Evolutionary conservation across 768 basidiomycete genomes (phyloP).

Genomic region (Calocera viscosa): DNA sequence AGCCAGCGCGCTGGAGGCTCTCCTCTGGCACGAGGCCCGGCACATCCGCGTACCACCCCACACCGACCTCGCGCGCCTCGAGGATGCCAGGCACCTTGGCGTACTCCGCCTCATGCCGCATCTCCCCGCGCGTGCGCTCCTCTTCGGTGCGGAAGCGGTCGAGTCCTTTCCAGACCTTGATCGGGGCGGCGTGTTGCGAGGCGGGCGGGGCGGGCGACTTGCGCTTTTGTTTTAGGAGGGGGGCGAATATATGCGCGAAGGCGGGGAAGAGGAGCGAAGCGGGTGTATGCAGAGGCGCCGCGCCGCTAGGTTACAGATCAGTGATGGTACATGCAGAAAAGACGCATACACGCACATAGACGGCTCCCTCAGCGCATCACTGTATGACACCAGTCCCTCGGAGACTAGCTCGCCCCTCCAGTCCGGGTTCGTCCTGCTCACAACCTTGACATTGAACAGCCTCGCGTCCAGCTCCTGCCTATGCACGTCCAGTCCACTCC

Average conservation of each 20-base stretch:
- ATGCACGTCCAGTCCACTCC: conserved; percentile 1
- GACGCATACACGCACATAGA: neutral
- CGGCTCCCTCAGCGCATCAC: neutral
- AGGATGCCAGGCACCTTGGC: conserved; percentile 75
- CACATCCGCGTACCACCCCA: conserved; percentile 78
- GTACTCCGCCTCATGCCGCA: conserved; percentile 44
- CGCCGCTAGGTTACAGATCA: neutral
- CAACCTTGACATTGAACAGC: neutral
- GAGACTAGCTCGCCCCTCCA: neutral
- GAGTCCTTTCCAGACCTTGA: conserved; percentile 30
- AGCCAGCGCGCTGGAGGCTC: conserved; percentile 5
- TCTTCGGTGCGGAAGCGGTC: conserved; percentile 27
- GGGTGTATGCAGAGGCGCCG: conserved; percentile 19
- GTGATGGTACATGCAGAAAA: neutral
- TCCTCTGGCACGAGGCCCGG: conserved; percentile 38
- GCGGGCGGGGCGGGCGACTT: neutral
- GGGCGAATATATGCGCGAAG: conserved; percentile 16
- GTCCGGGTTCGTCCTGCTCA: conserved; percentile 8
- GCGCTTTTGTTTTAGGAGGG: neutral
- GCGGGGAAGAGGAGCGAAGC: conserved; percentile 19
- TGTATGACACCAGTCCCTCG: neutral
- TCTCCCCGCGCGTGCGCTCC: conserved; percentile 14
- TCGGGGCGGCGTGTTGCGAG: neutral
- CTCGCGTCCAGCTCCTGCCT: neutral
- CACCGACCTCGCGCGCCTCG: conserved; percentile 60